Base-by-base conservation (phyloP, 2,329 filamentous ascomycete genomes). In the Chaetothyriales sp. region DNA sequence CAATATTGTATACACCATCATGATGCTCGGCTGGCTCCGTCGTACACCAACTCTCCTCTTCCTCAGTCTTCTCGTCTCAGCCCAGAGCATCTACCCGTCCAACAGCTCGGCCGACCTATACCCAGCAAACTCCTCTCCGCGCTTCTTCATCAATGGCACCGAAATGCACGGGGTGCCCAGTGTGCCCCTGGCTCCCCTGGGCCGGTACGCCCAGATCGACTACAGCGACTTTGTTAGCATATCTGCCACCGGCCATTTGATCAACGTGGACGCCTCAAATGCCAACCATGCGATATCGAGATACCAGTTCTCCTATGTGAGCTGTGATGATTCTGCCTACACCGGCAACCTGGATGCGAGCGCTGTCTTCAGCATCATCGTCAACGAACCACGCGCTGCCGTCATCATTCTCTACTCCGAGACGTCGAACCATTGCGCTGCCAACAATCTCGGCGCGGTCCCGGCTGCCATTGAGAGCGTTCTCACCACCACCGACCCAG, bases 371-470 rank as follows among this genome's bases (percentile, higher is more conserved):
- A 46, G 57, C 43, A 62, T 61, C 49, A 61, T 67, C 32, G 55
- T 69, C 51, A 59, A 63, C 18, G 52, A 59, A 9, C 56, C 61
- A 6, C 52, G 51, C 7, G 60, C 66, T 0, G 59, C 57, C 6
- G 66, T 65, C 9, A 60, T 71, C 18, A 55, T 71, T 36, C 56
- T 71, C 18, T 72, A 70, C 56, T 69, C 63, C 55, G 56, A 59
- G n/a, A 60, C 62, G 28, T 60, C 61, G n/a, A 53, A 62, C 7
- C 64, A 67, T 56, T 72, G 70, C 54, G 63, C 60, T 42, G 65
- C 65, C 22, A 63, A 61, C 1, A 53, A 58, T 25, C 55, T 58
- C 8, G 44, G 46, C 18, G 61, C 57, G 56, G 59, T 53, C 22
- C 53, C 43, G 49, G 55, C 51, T 44, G 32, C 46, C 15, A 68